Base-by-base conservation (phyloP, 2,329 filamentous ascomycete genomes). In the Magnaporthiopsis incrustans region DNA sequence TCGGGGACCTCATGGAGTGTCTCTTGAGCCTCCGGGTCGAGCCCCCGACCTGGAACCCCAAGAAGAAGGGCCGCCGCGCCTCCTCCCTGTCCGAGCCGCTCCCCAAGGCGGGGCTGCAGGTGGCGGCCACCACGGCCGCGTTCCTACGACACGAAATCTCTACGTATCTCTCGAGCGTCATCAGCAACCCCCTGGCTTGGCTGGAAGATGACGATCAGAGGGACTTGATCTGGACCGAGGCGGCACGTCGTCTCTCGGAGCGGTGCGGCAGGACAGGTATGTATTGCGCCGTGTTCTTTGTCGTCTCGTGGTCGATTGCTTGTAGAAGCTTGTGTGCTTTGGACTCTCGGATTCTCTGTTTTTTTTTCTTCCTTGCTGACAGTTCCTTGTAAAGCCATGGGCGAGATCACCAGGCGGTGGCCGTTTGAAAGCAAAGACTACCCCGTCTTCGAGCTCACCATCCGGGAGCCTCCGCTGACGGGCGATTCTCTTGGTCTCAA, bases 401-500 rank as follows among this genome's bases (percentile, higher is more conserved):
- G 83, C 18, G 82, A 85, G 65, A 80, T 86, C 35, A 79, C 77
- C 5, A 77, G 84, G 38, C 74, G 74, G 6, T 86, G 84, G 84
- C 82, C 82, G 1, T 83, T 86, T 67, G 69, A 74, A 27, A 68
- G 69, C 6, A 70, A 71, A 4, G 70, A 57, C 27, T 70, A 73
- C 32, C 74, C 78, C 32, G 68, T 76, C 1, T 82, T 92, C 68
- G 82, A 88, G 59, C 79, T 99, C 62, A 82, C 83, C 50, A 86
- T 99, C 56, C 84, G 91, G 64, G 95, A 99, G 73, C 95, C 95
- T 1, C 88, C 92, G 0, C 80, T 98, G 64, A 96, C 91, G 0
- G 90, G 90, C 8, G 94, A 97, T 74, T 90, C 91, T 65, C 81
- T 98, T 25, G 95, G 95, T 1, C 82, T 96, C 74, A 98, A 99